phyloP scores from a whole-genome alignment of 2,329 filamentous ascomycete genomes.

The Aureobasidium sp. region DNA sequence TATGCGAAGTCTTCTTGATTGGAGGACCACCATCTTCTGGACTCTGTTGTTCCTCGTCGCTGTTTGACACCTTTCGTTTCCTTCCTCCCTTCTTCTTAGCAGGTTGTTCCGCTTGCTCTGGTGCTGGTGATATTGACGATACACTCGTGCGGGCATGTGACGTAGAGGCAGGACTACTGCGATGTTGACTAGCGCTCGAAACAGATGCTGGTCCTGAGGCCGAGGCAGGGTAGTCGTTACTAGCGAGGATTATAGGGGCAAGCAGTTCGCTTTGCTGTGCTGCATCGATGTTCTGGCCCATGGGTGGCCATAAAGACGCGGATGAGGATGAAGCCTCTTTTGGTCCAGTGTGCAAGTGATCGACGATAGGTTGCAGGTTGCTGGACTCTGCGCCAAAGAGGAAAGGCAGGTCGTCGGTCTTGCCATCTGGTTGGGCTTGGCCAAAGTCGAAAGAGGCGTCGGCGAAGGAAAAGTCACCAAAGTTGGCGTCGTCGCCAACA shows the following conservation, averaged over 20 bases:
- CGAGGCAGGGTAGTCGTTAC: constrained; percentile 10
- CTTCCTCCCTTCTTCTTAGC: constrained; percentile 27
- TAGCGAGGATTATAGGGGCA: constrained; percentile 2
- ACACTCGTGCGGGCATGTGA: constrained; percentile 22
- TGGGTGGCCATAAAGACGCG: neutral
- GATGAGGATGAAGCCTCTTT: constrained; percentile 15
- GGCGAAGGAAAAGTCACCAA: constrained; percentile 20
- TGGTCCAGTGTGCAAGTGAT: constrained; percentile 15
- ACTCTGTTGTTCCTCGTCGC: constrained; percentile 18
- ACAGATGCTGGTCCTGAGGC: neutral
- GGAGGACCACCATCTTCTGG: constrained; percentile 34
- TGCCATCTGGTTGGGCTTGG: neutral
- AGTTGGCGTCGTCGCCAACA: constrained; percentile 24
- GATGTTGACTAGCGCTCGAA: neutral
- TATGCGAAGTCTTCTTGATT: constrained; percentile 89
- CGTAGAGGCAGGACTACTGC: constrained; percentile 22
- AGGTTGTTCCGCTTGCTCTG: constrained; percentile 15
- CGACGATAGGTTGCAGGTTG: constrained; percentile 13
- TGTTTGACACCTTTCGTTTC: constrained; percentile 26
- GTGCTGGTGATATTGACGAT: constrained; percentile 22
- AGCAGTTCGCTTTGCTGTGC: constrained; percentile 3
- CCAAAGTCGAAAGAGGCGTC: constrained; percentile 23
- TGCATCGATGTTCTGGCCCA: constrained; percentile 3
- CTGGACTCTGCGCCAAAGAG: constrained; percentile 13
- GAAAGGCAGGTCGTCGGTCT: constrained; percentile 11